A percentile compares a stretch with the other conserved stretches of the same genome.
Conservation (phyloP, 2,329 filamentous ascomycete species). For the Phaeosphaeriaceae sp. region DNA sequence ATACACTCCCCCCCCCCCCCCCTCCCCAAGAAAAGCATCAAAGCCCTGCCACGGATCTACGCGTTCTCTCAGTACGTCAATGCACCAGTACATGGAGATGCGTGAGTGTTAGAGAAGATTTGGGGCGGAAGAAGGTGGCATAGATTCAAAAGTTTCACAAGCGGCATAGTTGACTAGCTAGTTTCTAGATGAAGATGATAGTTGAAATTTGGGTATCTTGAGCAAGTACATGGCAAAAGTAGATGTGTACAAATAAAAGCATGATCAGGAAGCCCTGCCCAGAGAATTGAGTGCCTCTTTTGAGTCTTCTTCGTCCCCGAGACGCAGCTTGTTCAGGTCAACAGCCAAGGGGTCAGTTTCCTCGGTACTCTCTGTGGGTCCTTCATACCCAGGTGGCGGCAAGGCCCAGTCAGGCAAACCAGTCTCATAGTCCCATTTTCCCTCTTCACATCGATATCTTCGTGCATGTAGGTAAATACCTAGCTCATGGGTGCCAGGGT, state of each 20-base stretch:
- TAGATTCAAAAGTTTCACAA: no score
- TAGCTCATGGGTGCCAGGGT: slow-evolving; percentile 88
- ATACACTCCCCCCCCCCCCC: no score
- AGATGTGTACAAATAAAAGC: not conserved
- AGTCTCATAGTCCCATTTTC: slow-evolving; percentile 87
- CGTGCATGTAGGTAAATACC: slow-evolving; percentile 93
- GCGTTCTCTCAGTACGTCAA: not conserved
- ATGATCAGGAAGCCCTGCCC: not conserved
- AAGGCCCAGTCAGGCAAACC: slow-evolving; percentile 85
- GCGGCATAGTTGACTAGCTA: no score
- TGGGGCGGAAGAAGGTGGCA: no score
- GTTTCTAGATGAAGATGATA: no score
- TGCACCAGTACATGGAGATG: not conserved
- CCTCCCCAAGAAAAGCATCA: slow-evolving; percentile 15
- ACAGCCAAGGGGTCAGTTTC: slow-evolving; percentile 56
- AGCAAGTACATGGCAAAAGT: not conserved
- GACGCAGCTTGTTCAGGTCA: slow-evolving; percentile 50
- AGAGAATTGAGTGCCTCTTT: not conserved
- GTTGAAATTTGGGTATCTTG: slow-evolving; percentile 8
- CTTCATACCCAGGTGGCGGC: slow-evolving; percentile 74
- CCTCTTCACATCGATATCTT: slow-evolving; percentile 82
- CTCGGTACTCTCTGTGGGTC: slow-evolving; percentile 69
- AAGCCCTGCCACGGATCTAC: slow-evolving; percentile 11
- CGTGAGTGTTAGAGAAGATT: no score
- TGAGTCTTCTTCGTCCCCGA: slow-evolving; percentile 34